phyloP scores from a whole-genome alignment of 805 yeast genomes.

The Kodamaea restingae region DNA sequence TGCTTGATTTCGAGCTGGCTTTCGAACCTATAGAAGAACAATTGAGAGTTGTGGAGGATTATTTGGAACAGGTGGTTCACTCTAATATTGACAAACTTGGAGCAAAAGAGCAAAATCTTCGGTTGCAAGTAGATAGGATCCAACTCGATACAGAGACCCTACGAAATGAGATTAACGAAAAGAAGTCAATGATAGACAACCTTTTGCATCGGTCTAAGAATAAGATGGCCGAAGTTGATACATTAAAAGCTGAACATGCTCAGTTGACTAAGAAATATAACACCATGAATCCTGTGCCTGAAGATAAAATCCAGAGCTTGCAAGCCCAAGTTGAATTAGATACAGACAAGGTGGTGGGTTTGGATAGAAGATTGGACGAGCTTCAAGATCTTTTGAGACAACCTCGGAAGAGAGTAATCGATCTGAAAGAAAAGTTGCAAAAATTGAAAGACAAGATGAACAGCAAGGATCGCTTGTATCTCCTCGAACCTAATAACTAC shows the following conservation, averaged over 20 bases:
- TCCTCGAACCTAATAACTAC: slow-evolving; percentile 36
- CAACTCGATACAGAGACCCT: slow-evolving; percentile 6
- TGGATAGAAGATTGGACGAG: slow-evolving; percentile 9
- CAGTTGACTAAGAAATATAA: slow-evolving; percentile 18
- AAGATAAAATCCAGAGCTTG: slow-evolving; percentile 18
- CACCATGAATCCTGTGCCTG: slow-evolving; percentile 26
- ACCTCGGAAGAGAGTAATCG: slow-evolving; percentile 6
- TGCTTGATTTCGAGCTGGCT: slow-evolving; percentile 22
- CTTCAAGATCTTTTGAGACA: slow-evolving; percentile 11
- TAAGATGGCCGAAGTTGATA: slow-evolving; percentile 12
- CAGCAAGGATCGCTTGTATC: slow-evolving; percentile 49
- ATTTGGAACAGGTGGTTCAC: neutral
- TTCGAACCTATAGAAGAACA: slow-evolving; percentile 22
- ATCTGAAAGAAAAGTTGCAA: slow-evolving; percentile 13
- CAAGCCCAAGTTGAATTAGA: slow-evolving; percentile 21
- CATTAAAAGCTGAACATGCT: slow-evolving; percentile 8
- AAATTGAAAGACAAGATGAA: slow-evolving; percentile 21
- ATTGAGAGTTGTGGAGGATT: slow-evolving; percentile 1
- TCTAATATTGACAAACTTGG: neutral
- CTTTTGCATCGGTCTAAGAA: slow-evolving; percentile 11
- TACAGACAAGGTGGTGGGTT: slow-evolving; percentile 14
- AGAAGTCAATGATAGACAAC: slow-evolving; percentile 10
- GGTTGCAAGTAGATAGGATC: slow-evolving; percentile 13
- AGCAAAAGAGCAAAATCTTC: slow-evolving; percentile 11
- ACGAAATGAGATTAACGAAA: slow-evolving; percentile 19